Evolutionary conservation across 306 rosid species (phyloP), one percentile per base, ranked within the genome.

Genomic region (Trifolium dubium): DNA sequence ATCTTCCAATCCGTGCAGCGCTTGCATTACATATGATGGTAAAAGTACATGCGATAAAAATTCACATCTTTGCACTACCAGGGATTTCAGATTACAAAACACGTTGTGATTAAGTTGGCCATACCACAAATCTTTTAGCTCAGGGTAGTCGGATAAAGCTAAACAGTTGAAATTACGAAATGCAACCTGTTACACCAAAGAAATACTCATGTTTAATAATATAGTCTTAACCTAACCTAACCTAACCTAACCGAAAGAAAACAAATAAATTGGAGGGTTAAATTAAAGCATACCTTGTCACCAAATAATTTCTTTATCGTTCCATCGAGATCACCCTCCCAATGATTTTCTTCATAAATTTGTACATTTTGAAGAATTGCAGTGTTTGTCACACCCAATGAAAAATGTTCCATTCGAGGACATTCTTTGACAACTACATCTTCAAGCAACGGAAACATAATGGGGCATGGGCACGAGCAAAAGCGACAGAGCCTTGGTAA

Each of bases 11-110:
- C 12, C 49, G 35, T 17, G 49, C 18, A 69, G 13, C 11, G 53
- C 13, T 69, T 50, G 74, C 3, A 69, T 2, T 35, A 34, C 4
- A 53, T 69, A 51, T 34, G 50, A 69, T 17, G 74, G 17, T 17
- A 69, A 35, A 69, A 69, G 74, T 17, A 69, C 49, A 10, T 69
- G 11, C 18, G 74, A 34, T 35, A 69, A 69, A 35, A 69, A 69
- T 11, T 65, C 54, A 41, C 71, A 65, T 41, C 18, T 11, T 65
- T 65, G 3, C 17, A 65, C 71, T 10, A 64, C 54, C 11, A 65
- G 37, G 13, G 34, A 23, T 41, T 41, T 65, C 55, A 65, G 28
- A 65, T 65, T 65, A 54, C 54, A 11, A 43, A 65, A 65, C 18
- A 41, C 11, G 5, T 41, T 41, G 37, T 23, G 7, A 12, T 65